Evolutionary conservation across 257 asterid species (phyloP).

Genomic region (Knoxia roxburghii): DNA sequence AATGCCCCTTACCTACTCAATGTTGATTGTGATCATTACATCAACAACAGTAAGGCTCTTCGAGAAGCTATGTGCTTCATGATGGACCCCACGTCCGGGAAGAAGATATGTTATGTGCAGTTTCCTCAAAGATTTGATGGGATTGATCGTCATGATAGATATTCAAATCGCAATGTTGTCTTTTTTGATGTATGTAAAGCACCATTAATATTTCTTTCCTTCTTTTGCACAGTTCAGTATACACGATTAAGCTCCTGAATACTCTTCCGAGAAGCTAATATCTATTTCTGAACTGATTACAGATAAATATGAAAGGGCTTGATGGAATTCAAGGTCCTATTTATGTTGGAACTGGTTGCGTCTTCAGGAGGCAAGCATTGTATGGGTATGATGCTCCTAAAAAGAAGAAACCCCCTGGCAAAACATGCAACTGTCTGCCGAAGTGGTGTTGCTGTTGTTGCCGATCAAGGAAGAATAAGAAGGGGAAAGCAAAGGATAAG

Average conservation of each 20-base stretch:
- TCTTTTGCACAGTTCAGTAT: neutral
- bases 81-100: slow-evolving; percentile 99
- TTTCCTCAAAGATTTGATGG: slow-evolving; percentile 98
- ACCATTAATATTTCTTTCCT: neutral
- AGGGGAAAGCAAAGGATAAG: slow-evolving; percentile 60
- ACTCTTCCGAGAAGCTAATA: slow-evolving; percentile 20
- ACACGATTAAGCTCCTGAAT: neutral
- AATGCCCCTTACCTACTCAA: slow-evolving; percentile 92
- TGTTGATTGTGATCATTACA: slow-evolving; percentile 98
- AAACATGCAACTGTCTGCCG: slow-evolving; percentile 95
- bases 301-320: slow-evolving; percentile 97
- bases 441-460: slow-evolving; percentile 66
- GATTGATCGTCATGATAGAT: slow-evolving; percentile 90
- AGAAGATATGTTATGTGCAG: slow-evolving; percentile 94
- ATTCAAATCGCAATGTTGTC: slow-evolving; percentile 91
- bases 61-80: slow-evolving; percentile 98
- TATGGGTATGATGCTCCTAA: slow-evolving; percentile 92
- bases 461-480: slow-evolving; percentile 51
- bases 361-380: slow-evolving; percentile 90
- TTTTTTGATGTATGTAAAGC: slow-evolving; percentile 72
- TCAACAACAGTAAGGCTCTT: slow-evolving; percentile 92
- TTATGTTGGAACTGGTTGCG: slow-evolving; percentile 96
- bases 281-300: slow-evolving; percentile 17
- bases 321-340: slow-evolving; percentile 99
- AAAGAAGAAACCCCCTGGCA: slow-evolving; percentile 82